Percentiles rank a stretch among this genome's conserved stretches.
These are phyloP conservation scores for Penicillium taxi DNA, from an alignment of 495 filamentous ascomycete species.

Conservation along the genomic window DNA sequence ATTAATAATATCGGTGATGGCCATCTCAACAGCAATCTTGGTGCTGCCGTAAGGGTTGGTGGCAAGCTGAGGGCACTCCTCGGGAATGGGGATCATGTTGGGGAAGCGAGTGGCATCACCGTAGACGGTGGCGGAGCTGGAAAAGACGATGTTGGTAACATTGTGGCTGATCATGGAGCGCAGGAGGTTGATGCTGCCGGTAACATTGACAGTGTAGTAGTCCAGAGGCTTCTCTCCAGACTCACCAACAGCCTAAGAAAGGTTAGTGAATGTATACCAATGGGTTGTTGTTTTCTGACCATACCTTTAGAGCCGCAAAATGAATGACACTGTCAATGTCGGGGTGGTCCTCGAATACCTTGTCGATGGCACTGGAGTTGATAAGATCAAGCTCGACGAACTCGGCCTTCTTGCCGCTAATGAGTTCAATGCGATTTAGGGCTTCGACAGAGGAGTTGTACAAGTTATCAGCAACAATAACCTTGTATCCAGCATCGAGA, in stretches of 20 bases:
- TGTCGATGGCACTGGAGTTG: conserved; percentile 71
- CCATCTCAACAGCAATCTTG: conserved; percentile 80
- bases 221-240: conserved; percentile 91
- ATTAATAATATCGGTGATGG: conserved; percentile 86
- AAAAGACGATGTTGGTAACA: conserved; percentile 96
- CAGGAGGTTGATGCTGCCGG: conserved; percentile 83
- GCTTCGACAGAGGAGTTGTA: conserved; percentile 91
- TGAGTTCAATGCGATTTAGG: conserved; percentile 85
- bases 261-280: conserved; percentile 5
- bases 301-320: conserved; percentile 93
- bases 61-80: conserved; percentile 88
- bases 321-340: conserved; percentile 97
- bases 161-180: conserved; percentile 79
- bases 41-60: conserved; percentile 97
- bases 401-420: conserved; percentile 78
- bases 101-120: conserved; percentile 90
- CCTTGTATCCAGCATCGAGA: conserved; percentile 88
- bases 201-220: conserved; percentile 96
- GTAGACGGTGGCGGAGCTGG: conserved; percentile 92
- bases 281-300: conserved; percentile 8
- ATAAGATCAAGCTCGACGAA: conserved; percentile 88
- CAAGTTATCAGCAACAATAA: conserved; percentile 89
- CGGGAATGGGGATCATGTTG: conserved; percentile 98
- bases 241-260: conserved; percentile 79
- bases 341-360: conserved; percentile 81